These are phyloP conservation scores for Termitomyces sp. DNA, from an alignment of 768 basidiomycete genomes.

Conservation along the genomic window DNA sequence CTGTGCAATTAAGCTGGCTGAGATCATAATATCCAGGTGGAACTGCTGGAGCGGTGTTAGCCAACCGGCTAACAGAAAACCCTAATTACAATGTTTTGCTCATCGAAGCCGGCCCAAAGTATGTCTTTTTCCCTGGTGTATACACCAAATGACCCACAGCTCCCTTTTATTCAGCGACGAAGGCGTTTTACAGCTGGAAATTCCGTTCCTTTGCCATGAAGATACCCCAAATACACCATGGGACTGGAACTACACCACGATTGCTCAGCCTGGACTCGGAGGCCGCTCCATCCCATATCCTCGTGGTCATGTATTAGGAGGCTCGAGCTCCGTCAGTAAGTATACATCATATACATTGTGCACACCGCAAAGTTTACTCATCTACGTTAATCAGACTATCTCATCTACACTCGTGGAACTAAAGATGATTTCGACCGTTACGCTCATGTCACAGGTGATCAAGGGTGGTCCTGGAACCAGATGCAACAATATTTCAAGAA, in stretches of 20 bases:
- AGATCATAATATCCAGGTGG: conserved; percentile 1
- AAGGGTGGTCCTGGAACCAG: neutral
- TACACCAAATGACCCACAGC: neutral
- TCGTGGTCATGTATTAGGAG: conserved; percentile 9
- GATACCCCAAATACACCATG: conserved; percentile 6
- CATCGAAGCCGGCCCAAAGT: conserved; percentile 10
- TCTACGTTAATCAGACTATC: neutral
- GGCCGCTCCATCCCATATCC: conserved; percentile 6
- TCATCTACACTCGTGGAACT: neutral
- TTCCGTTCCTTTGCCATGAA: conserved; percentile 2
- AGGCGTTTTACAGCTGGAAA: neutral
- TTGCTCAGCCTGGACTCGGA: conserved; percentile 3
- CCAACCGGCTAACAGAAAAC: conserved; percentile 8
- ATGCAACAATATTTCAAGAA: conserved; percentile 21
- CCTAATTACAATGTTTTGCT: conserved; percentile 8
- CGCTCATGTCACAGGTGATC: conserved; percentile 7
- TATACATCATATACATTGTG: neutral
- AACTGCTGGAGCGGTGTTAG: conserved; percentile 7
- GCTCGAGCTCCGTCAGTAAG: conserved; percentile 6
- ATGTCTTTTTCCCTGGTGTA: neutral
- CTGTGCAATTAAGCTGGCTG: neutral
- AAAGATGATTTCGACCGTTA: conserved; percentile 23
- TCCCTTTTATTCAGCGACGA: neutral
- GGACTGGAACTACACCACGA: conserved; percentile 11
- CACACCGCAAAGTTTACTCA: too few species aligned